Evolutionary conservation across 176 grass and related monocot species (phyloP).

Genomic region (Avena eriantha): DNA sequence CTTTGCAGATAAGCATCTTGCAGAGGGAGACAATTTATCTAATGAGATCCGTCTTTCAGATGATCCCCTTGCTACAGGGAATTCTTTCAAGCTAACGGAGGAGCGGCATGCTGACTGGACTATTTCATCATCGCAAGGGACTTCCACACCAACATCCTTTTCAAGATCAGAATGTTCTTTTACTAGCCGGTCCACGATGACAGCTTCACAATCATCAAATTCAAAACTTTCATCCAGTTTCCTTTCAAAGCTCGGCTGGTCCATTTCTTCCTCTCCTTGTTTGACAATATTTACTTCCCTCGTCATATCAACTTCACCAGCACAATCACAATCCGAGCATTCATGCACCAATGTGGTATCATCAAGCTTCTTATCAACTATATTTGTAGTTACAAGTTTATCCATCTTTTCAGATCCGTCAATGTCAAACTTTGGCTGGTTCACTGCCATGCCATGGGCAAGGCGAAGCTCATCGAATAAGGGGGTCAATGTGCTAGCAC

Average conservation of each 20-base stretch:
- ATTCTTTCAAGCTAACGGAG: conserved; percentile 22
- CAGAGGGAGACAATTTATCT: conserved; percentile 29
- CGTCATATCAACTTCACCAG: conserved; percentile 28
- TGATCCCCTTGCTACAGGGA: neutral
- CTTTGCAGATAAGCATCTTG: conserved; percentile 26
- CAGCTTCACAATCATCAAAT: conserved; percentile 46
- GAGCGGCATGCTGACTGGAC: conserved; percentile 16
- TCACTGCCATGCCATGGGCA: conserved; percentile 53
- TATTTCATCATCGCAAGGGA: conserved; percentile 19
- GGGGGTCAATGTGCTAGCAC: conserved; percentile 21
- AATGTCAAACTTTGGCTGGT: conserved; percentile 52
- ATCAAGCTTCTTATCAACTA: conserved; percentile 16
- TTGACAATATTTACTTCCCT: conserved; percentile 1
- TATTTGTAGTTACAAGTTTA: conserved; percentile 30
- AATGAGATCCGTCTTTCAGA: conserved; percentile 25
- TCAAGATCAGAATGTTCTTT: conserved; percentile 26
- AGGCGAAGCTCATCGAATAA: conserved; percentile 64
- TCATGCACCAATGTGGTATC: conserved; percentile 27
- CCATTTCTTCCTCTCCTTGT: neutral
- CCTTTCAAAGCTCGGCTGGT: conserved; percentile 39
- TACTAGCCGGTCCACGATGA: conserved; percentile 11
- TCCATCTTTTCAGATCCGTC: conserved; percentile 40
- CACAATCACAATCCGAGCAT: conserved; percentile 31
- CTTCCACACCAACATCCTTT: neutral
- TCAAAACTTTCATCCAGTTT: conserved; percentile 48